A percentile compares a stretch with the other conserved stretches of the same genome.
phyloP scores from a whole-genome alignment of 345 rosid genomes.

The Psidium guajava region DNA sequence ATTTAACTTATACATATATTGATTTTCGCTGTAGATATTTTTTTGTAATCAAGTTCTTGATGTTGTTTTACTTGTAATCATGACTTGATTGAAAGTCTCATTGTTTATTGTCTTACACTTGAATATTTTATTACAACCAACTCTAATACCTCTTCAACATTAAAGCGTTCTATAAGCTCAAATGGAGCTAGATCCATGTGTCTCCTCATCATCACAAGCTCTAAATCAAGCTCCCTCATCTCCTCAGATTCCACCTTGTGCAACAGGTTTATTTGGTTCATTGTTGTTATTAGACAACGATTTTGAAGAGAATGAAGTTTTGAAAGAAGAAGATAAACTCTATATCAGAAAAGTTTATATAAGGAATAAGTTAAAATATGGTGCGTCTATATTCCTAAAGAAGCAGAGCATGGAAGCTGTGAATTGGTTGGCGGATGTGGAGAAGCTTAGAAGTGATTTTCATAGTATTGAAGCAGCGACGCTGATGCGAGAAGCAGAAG shows the following conservation, averaged over 20 bases:
- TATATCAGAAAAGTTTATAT: not conserved
- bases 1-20: not conserved
- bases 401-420: not conserved
- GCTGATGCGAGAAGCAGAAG: rapidly evolving
- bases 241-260: not conserved
- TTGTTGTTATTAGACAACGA: no score
- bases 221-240: not conserved
- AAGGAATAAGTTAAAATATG: not conserved
- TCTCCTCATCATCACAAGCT: not conserved
- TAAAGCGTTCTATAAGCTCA: not conserved
- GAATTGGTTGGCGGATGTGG: not conserved
- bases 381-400: not conserved
- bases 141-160: not conserved
- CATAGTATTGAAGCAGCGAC: rapidly evolving
- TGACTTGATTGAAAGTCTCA: not conserved
- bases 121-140: not conserved
- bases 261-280: no score
- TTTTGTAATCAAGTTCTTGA: not conserved
- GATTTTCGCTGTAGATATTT: not conserved
- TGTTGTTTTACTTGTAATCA: not conserved
- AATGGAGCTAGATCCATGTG: no score
- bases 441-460: not conserved
- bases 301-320: not conserved
- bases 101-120: not conserved
- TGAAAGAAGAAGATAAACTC: not conserved